phyloP scores from a whole-genome alignment of 371 early-diverging fungal species.

The Coemansia sp. region DNA sequence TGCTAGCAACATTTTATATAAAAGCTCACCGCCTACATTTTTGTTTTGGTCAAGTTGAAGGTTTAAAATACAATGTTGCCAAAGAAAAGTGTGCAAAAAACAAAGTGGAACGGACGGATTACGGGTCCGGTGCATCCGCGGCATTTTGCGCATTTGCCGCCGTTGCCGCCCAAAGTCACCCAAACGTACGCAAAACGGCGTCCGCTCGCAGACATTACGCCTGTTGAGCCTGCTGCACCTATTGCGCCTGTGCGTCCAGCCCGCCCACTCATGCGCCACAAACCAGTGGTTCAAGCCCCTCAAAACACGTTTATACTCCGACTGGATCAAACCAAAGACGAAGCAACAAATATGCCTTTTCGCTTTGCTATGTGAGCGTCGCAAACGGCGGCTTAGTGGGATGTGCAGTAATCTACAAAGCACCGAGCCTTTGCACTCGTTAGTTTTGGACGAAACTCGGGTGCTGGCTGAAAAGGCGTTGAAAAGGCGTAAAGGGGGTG shows the following conservation, averaged over 20 bases:
- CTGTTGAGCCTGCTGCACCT: neutral
- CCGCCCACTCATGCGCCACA: neutral
- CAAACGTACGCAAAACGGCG: neutral
- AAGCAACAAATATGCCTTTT: neutral
- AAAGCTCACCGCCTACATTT: too few species aligned
- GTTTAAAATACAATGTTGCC: neutral
- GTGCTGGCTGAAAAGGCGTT: neutral
- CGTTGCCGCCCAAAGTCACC: constrained; percentile 3
- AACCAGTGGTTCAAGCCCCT: neutral
- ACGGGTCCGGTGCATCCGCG: neutral
- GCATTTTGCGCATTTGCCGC: constrained; percentile 3
- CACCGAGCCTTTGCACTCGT: neutral
- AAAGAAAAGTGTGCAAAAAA: neutral
- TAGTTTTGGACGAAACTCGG: neutral
- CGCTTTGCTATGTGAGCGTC: constrained; percentile 2
- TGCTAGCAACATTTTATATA: neutral
- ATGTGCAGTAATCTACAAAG: too few species aligned
- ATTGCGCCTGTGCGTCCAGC: neutral
- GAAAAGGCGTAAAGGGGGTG: neutral
- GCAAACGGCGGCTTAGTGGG: neutral
- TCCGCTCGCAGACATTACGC: neutral
- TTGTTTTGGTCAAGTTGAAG: neutral
- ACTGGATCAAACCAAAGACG: neutral
- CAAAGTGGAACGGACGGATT: neutral
- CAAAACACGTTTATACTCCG: neutral